Evolutionary conservation across 768 basidiomycete genomes (phyloP).

Genomic region (Psilocybe subaeruginosa): DNA sequence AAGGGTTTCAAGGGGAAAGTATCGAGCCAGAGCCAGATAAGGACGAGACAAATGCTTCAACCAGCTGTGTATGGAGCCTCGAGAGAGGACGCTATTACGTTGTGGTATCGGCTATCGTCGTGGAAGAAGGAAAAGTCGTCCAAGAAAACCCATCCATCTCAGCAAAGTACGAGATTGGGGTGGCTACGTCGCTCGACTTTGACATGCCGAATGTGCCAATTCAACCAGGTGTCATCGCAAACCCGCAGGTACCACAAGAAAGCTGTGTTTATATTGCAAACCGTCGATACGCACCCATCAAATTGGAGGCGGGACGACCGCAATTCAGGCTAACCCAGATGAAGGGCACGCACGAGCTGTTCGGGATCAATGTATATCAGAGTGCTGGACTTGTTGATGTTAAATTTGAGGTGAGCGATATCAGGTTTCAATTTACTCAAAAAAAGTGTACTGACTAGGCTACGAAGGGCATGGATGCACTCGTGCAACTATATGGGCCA

Average conservation of each 20-base stretch:
- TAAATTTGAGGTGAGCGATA: slow-evolving; percentile 1
- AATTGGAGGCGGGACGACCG: slow-evolving; percentile 6
- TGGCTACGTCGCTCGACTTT: slow-evolving; percentile 7
- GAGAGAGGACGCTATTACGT: slow-evolving; percentile 11
- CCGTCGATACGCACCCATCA: slow-evolving; percentile 14
- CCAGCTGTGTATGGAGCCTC: slow-evolving; percentile 10
- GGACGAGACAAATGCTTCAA: slow-evolving; percentile 4
- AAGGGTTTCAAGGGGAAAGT: slow-evolving; percentile 4
- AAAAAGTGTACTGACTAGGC: not conserved
- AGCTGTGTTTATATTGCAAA: slow-evolving; percentile 14
- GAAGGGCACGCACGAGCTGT: slow-evolving; percentile 12
- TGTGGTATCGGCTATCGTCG: slow-evolving; percentile 9
- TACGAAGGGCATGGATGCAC: slow-evolving; percentile 9
- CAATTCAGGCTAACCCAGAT: slow-evolving; percentile 12
- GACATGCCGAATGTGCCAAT: slow-evolving; percentile 5
- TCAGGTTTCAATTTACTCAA: not conserved
- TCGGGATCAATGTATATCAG: slow-evolving; percentile 7
- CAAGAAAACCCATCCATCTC: not conserved
- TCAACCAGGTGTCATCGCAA: slow-evolving; percentile 3
- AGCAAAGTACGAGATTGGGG: slow-evolving; percentile 13
- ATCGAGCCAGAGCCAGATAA: slow-evolving; percentile 5
- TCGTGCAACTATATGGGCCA: slow-evolving; percentile 15
- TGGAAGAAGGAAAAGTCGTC: not conserved
- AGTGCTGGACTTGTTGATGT: slow-evolving; percentile 2
- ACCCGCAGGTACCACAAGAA: slow-evolving; percentile 11